Conservation (phyloP, 1,139 yeast species). For the Chernovozyma sophiae-reginae region DNA sequence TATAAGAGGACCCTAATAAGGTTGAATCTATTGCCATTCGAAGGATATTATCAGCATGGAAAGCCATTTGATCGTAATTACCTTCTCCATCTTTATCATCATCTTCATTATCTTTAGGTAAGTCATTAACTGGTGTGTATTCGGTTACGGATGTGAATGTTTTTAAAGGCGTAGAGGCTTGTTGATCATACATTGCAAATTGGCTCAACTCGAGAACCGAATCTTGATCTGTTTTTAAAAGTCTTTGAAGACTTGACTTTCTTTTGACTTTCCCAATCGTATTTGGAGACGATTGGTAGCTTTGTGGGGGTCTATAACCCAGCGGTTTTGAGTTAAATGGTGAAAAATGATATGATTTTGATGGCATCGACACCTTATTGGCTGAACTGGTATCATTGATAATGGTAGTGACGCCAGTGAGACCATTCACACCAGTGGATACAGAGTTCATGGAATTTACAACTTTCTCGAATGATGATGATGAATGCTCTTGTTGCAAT, state of each 20-base stretch:
- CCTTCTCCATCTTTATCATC: constrained; percentile 16
- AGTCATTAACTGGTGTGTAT: not conserved
- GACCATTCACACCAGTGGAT: no score
- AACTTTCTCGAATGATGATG: no score
- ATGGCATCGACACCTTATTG: no score
- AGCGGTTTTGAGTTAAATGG: constrained; percentile 24
- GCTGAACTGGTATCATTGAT: no score
- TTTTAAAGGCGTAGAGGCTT: constrained; percentile 6
- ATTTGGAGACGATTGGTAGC: constrained; percentile 24
- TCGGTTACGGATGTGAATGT: not conserved
- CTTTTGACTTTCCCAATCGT: constrained; percentile 12
- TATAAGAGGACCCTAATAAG: constrained; percentile 40
- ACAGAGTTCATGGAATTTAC: no score
- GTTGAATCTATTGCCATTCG: constrained; percentile 50
- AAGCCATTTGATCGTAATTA: constrained; percentile 38
- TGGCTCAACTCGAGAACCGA: constrained; percentile 1
- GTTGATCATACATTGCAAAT: not conserved
- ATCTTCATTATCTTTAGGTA: constrained; percentile 5
- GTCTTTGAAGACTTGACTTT: constrained; percentile 10
- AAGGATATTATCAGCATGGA: constrained; percentile 46
- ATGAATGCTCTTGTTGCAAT: not conserved
- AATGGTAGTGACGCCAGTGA: no score
- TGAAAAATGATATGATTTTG: constrained; percentile 26
- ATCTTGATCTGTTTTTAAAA: constrained; percentile 9
- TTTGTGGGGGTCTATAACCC: constrained; percentile 9